Evolutionary conservation across 2,329 filamentous ascomycete species (phyloP), one percentile per base, ranked within the genome.

Genomic region (Cladosporium sp.): DNA sequence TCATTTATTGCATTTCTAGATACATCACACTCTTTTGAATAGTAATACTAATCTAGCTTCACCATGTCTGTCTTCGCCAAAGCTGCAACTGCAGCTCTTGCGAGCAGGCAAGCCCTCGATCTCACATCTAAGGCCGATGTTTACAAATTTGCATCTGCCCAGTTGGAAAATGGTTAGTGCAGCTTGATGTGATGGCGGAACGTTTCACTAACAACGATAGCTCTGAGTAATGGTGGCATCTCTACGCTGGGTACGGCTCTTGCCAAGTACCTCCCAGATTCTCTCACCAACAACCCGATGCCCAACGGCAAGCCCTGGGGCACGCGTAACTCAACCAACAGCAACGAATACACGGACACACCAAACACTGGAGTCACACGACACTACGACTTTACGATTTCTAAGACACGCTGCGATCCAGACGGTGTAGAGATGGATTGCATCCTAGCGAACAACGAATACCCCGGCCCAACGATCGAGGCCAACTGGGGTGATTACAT

Each of bases 401-500:
- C 61, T 3, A 63, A 64, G 34, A 39, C 52, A 5, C 55, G 57
- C n/a, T 65, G 65, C 38, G 51, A 63, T 3, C 66, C 68, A 11
- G 69, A 70, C 57, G 69, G 69, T 15, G 67, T 69, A 4, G 51
- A 63, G n/a, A 56, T 55, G 12, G 49, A 59, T 15, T 61, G 61
- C 45, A 40, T 70, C 6, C 39, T 67, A 7, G 62, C 64, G 40
- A 68, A 68, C 51, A 55, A 60, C 8, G 60, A 66, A 52, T 64
- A 64, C 39, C 66, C 66, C 11, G 66, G 66, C 5, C 65, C 65
- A 14, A 56, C 59, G 1, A 65, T 69, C 37, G 66, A 69, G 49
- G 67, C 67, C 1, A 68, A 76, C 68, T 64, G 79, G 78, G 78
- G 73, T 25, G 75, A 79, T 55, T 73, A 62, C 59, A 64, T 67